phyloP scores from a whole-genome alignment of 2,329 filamentous ascomycete genomes.

The Calonectria pteridis region DNA sequence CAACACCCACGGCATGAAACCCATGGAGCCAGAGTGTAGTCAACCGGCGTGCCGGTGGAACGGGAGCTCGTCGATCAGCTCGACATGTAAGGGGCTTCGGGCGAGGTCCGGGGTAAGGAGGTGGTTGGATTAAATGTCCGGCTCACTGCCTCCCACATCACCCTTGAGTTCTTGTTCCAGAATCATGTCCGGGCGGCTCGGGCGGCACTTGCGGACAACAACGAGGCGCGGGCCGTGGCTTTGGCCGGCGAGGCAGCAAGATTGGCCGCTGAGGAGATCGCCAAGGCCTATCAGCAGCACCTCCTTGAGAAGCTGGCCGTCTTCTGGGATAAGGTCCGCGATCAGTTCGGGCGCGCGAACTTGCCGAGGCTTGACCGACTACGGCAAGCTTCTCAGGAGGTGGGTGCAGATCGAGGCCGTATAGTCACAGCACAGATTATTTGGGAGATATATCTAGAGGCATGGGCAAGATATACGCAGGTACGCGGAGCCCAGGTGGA shows the following conservation, averaged over 20 bases:
- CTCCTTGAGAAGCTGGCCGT: conserved; percentile 18
- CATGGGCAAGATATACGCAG: conserved; percentile 6
- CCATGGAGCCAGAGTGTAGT: no score
- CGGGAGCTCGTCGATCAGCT: no score
- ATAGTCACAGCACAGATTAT: conserved; percentile 22
- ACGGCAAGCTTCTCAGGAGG: not conserved
- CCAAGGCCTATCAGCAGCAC: conserved; percentile 17
- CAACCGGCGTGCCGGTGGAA: no score
- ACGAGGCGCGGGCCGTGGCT: not conserved
- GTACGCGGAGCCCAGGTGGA: no score
- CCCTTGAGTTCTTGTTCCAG: conserved; percentile 14
- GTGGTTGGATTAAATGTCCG: no score
- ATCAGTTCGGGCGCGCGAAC: not conserved
- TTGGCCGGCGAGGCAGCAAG: not conserved
- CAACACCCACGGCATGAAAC: not conserved
- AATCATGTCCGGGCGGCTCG: not conserved
- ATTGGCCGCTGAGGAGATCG: conserved; percentile 9
- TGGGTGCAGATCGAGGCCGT: not conserved
- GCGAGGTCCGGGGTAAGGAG: no score
- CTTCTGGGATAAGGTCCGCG: conserved; percentile 11
- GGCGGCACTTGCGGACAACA: not conserved
- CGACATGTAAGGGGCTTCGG: no score
- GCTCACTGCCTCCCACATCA: conserved; percentile 11
- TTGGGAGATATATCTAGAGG: conserved; percentile 14
- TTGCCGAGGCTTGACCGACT: not conserved